Evolutionary conservation across 2,329 filamentous ascomycete genomes (phyloP), one percentile per base, ranked within the genome.

Genomic region (Acephala macrosclerotiorum): DNA sequence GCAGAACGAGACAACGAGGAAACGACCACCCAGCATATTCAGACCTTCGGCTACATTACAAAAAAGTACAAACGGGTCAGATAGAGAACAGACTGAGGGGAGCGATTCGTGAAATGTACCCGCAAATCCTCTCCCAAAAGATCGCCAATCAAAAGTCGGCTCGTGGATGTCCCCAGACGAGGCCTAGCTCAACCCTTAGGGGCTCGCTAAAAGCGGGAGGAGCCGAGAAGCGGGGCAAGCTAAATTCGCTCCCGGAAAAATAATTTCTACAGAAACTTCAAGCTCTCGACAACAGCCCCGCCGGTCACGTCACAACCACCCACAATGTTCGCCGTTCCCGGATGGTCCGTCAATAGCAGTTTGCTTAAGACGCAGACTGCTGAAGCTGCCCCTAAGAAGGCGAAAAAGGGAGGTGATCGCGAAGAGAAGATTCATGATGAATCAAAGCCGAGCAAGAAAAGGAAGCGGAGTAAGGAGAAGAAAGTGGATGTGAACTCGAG

Each of bases 261-360:
- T 42, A 42, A 18, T 18, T 42, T 42, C 18, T 42, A 2, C 16
- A 6, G 8, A 25, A 56, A 35, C 22, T 56, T 56, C 26, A 18
- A 35, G 26, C 11, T 26, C n/a, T n/a, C 22, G 14, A 38, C 38
- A 57, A 36, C 63, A 63, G 29, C 35, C 59, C 42, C 29, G 35
- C 45, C 25, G 11, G 40, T 47, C 22, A 42, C 16, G 22, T 51
- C 9, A 40, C 29, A 55, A 35, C 38, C 36, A 38, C 22, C 59
- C 58, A 70, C 25, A 35, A 95, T 98, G 95, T 98, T 98, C 79
- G 90, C 94, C 11, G 94, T 98, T 35, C 92, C 92, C 75, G 96
- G 96, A 72, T 97, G 95, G 94, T 93, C 93, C 45, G 84, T 97
- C 40, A 88, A 92, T 63, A 85, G 90, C 68, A 87, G 89, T 71